Conservation (phyloP, 2,329 filamentous ascomycete species). For the Colletotrichum godetiae region DNA sequence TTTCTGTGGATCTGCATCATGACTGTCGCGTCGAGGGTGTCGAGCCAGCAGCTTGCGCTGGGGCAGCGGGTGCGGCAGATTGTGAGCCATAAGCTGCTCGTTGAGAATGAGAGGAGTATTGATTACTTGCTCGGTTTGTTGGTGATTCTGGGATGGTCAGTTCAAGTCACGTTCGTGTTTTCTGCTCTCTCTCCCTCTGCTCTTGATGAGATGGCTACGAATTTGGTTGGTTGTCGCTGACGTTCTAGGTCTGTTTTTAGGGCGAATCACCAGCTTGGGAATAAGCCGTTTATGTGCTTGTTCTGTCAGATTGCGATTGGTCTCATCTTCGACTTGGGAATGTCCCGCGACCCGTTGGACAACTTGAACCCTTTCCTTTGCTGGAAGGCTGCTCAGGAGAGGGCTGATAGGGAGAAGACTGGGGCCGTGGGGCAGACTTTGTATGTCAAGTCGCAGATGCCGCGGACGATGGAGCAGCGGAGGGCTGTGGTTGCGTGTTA, state of each 20-base stretch:
- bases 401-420: slow-evolving; percentile 14
- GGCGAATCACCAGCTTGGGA: slow-evolving; percentile 38
- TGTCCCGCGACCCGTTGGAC: slow-evolving; percentile 39
- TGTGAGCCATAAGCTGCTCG: slow-evolving; percentile 40
- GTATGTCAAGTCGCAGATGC: slow-evolving; percentile 2
- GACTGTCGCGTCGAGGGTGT: slow-evolving; percentile 41
- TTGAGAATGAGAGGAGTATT: slow-evolving; percentile 40
- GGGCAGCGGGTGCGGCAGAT: slow-evolving; percentile 40
- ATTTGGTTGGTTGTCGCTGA: not conserved
- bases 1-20: slow-evolving; percentile 53
- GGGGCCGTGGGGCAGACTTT: not conserved
- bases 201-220: too few relatives aligned
- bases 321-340: slow-evolving; percentile 58
- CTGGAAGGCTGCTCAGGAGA: slow-evolving; percentile 29
- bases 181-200: not conserved
- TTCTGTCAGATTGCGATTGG: slow-evolving; percentile 55
- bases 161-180: not conserved
- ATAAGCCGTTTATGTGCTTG: slow-evolving; percentile 57
- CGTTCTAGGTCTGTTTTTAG: not conserved
- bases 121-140: slow-evolving; percentile 45
- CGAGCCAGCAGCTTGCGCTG: slow-evolving; percentile 40
- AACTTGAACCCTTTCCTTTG: slow-evolving; percentile 28
- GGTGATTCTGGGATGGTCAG: slow-evolving; percentile 42
- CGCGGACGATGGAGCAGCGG: slow-evolving; percentile 38
- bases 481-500: slow-evolving; percentile 37